Evolutionary conservation across 139 green algal genomes (phyloP), one percentile per base, ranked within the genome.

Genomic region (Micromonas pusilla): DNA sequence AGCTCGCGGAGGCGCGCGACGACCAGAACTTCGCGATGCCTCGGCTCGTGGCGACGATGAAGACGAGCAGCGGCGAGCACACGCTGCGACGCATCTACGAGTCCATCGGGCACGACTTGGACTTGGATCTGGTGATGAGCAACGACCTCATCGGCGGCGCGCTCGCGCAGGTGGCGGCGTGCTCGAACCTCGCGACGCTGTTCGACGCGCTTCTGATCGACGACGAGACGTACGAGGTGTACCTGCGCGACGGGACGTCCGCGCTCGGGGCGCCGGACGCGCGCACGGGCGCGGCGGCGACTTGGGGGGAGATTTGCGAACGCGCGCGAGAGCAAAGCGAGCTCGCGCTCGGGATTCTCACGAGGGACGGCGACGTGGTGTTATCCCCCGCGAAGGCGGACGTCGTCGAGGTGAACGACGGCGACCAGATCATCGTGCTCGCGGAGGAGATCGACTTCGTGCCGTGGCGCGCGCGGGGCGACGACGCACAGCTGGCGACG

Each of bases 201-300:
- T 72, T 72, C 38, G 65, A 72, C 65, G 32, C 33, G 32, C 38
- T 72, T 25, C 65, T 72, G n/a, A 26, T n/a, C 32, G 65, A 72
- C 32, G 65, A 26, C 36, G 21, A 26, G 65, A 52, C 32, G n/a
- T n/a, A 72, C 32, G 65, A 72, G 65, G 36, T 38, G 23, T 72
- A 72, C 30, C 36, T 72, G 28, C 65, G 45, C 9, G 45, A 57
- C 45, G 45, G 9, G 45, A n/a, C n/a, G n/a, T n/a, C n/a, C n/a
- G n/a, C n/a, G n/a, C n/a, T n/a, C n/a, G n/a, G n/a, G n/a, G n/a
- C n/a, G n/a, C n/a, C n/a, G n/a, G n/a, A n/a, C n/a, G n/a, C n/a
- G n/a, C n/a, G n/a, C n/a, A n/a, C n/a, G n/a, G n/a, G n/a, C n/a
- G n/a, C n/a, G n/a, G n/a, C n/a, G 21, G 13, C 38, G 65, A 20